Evolutionary conservation across 2,329 filamentous ascomycete species (phyloP), one percentile per base, ranked within the genome.

Genomic region (Pseudogymnoascus sp.): DNA sequence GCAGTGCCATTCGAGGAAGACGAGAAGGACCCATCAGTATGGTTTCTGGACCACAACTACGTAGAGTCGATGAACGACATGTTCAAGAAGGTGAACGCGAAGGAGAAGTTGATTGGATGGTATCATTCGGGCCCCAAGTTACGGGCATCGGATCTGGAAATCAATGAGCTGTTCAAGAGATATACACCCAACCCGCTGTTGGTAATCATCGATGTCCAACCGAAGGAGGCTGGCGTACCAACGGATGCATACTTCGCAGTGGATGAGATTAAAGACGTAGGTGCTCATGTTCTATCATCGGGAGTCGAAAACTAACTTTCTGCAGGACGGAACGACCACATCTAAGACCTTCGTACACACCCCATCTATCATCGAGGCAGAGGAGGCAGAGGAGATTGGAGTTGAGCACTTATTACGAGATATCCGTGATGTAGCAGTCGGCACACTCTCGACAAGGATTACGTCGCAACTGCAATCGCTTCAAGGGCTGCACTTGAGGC

Each of bases 31-130:
- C 93, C 93, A 3, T 96, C 93, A 37, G 95, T 99, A 75, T 99
- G 95, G 95, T 99, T 97, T 76, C 80, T 99, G 68, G 95, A 99
- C 77, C 95, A 99, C 84, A 97, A 97, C 84, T 99, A 97, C 74
- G 90, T 99, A 77, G 95, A 99, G 79, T 91, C 89, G 71, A 99
- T 99, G 95, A 96, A 95, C 80, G 95, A 97, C 78, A 99, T 99
- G 95, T 99, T 99, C 85, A 99, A 99, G 83, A 97, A 97, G 81
- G 93, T 99, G 83, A 99, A 99, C 81, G 95, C 95, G 66, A 84
- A 91, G 68, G 95, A 99, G 81, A 97, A 97, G 86, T 84, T 99
- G 76, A 96, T 99, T 83, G 95, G 95, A 74, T 99, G 95, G 95
- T 99, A 99, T 78, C 95, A 99, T 79, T 96, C 95, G 18, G 95